Base-by-base conservation (phyloP, 1,139 yeast genomes). In the Debaryomyces sp. region DNA sequence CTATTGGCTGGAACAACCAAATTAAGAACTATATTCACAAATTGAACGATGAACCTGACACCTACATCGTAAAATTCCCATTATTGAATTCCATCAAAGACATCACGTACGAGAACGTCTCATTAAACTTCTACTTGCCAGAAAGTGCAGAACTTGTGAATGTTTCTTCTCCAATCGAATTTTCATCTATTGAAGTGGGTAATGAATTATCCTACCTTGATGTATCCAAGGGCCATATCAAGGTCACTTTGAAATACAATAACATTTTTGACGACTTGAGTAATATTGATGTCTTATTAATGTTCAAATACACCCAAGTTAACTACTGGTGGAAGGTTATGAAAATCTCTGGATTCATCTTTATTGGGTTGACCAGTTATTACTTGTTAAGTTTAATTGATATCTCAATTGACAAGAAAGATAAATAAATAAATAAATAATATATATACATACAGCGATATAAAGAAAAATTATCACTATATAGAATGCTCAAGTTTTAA, bases 1-100 rank as follows among this genome's bases (percentile, higher is more conserved):
- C 99, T 18, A 71, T 94, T 60, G 98, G 98, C 6, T 95, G 97
- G 97, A 82, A 86, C 49, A 80, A 82, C 55, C 72, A 76, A 36
- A 70, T 91, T 42, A 63, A 72, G 24, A 71, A 80, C 44, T 84
- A 78, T 58, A 73, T 90, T 50, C 82, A 70, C 56, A 64, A 66
- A 52, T 56, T 72, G 12, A 56, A 66, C 21, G 66, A 63, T 13
- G 65, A 67, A 9, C 63, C 66, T n/a, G 86, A 84, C 52, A 77
- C 78, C 43, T 89, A 82, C 63, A 65, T 88, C 33, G 70, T 88
- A 37, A 78, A 76, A 46, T 80, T 91, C 23, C 96, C 97, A 17
- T 62, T 91, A 30, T 62, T 94, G 41, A 86, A 85, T 62, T 89
- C 96, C 15, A 85, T 94, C 35, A 67, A 66, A 26, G 94, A 89